Percentiles rank a stretch among this genome's conserved stretches.
Evolutionary conservation across 2,329 filamentous ascomycete genomes (phyloP).

Genomic region (Thielaviopsis ethacetica): DNA sequence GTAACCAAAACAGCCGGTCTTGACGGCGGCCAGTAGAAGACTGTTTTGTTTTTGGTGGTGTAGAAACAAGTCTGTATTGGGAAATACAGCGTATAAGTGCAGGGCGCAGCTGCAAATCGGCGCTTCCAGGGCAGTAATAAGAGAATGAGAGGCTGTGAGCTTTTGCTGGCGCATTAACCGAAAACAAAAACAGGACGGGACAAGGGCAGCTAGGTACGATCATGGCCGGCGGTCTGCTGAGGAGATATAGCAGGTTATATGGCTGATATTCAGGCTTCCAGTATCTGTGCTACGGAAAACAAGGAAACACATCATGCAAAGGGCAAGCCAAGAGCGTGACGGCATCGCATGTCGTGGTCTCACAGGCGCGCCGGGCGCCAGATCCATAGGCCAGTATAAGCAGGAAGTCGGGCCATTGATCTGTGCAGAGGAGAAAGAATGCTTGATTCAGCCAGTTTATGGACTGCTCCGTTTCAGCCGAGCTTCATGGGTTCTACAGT

Average conservation of each 20-base stretch:
- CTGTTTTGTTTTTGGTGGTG: background rate
- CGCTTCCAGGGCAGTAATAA: background rate
- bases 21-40: background rate
- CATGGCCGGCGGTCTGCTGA: too few relatives aligned
- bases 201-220: background rate
- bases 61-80: background rate
- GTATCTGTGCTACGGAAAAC: background rate
- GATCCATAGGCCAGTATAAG: background rate
- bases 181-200: background rate
- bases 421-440: background rate
- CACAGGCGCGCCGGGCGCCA: background rate
- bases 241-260: too few relatives aligned
- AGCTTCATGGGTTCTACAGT: background rate
- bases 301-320: background rate
- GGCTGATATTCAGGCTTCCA: background rate
- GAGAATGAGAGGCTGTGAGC: background rate
- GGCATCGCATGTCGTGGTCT: background rate
- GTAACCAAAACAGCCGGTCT: background rate
- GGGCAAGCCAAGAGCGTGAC: background rate
- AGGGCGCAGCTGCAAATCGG: background rate
- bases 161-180: background rate
- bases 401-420: background rate
- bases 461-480: background rate
- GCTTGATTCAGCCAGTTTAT: too few relatives aligned
- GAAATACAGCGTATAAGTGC: background rate